Percentiles rank a stretch among this genome's conserved stretches.
Evolutionary conservation across 1,284 basidiomycete genomes (phyloP).

Genomic region (Papiliotrema fonsecae): DNA sequence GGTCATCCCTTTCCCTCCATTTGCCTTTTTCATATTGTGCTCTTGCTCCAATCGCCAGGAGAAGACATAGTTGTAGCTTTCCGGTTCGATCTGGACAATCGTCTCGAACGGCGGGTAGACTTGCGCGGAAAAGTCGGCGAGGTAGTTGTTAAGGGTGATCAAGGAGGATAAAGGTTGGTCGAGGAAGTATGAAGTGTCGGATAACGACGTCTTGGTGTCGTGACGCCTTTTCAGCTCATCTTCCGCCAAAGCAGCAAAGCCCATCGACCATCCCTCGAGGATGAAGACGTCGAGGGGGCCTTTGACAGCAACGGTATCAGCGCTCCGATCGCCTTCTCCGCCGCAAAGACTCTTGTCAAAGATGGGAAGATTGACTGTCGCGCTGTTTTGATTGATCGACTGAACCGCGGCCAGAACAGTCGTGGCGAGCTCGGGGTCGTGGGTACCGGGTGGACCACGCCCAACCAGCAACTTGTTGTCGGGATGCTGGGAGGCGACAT

Average conservation of each 20-base stretch:
- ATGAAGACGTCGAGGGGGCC: slow-evolving; percentile 74
- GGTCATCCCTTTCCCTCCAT: slow-evolving; percentile 81
- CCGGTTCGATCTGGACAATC: slow-evolving; percentile 32
- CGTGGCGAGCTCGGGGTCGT: slow-evolving; percentile 28
- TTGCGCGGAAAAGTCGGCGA: slow-evolving; percentile 17
- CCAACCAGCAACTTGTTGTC: slow-evolving; percentile 37
- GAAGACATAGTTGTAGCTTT: slow-evolving; percentile 38
- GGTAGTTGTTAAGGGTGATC: slow-evolving; percentile 27
- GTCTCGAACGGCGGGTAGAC: slow-evolving; percentile 29
- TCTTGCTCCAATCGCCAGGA: slow-evolving; percentile 80
- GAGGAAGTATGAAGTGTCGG: slow-evolving; percentile 22
- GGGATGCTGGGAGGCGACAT: slow-evolving; percentile 25
- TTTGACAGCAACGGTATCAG: slow-evolving; percentile 40
- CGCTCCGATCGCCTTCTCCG: slow-evolving; percentile 76
- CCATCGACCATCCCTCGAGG: slow-evolving; percentile 56
- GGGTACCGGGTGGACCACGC: slow-evolving; percentile 44
- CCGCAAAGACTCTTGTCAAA: slow-evolving; percentile 79
- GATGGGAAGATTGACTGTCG: slow-evolving; percentile 59
- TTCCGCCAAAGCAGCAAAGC: slow-evolving; percentile 41
- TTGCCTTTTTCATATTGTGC: slow-evolving; percentile 72
- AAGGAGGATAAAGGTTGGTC: slow-evolving; percentile 22
- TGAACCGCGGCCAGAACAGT: slow-evolving; percentile 10
- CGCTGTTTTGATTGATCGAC: slow-evolving; percentile 11
- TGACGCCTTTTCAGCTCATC: slow-evolving; percentile 46
- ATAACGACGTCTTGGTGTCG: slow-evolving; percentile 10